Base-by-base conservation (phyloP, 768 basidiomycete species). In the Tylopilus subfusipes region DNA sequence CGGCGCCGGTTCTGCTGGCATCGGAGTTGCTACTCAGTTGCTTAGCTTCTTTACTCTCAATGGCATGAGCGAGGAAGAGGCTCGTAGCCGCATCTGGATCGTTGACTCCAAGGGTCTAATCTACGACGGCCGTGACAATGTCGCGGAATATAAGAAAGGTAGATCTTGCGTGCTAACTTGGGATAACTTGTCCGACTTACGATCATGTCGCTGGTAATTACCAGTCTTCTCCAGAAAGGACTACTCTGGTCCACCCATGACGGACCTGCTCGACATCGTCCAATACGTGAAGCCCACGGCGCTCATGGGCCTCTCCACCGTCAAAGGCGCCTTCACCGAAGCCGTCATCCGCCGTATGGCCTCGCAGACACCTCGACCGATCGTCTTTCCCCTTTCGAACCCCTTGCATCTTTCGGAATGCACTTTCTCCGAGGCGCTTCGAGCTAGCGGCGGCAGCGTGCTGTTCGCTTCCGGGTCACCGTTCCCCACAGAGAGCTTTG, bases 321-420 rank as follows among this genome's bases (percentile, higher is more conserved):
- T 87, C 63, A 80, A 82, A 82, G 85, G 84, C 30, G 88, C 92
- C 2, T 97, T 96, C 75, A 81, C 75, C 46, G 75, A 83, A 39
- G 76, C 79, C 16, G 85, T 90, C 48, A 81, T 96, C 46, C 75
- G 82, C 58, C 73, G 80, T 1, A 93, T 97, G 93, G 82, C 86
- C 18, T 78, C 79, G 27, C 78, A 88, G 63, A 96, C 94, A 70
- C 75, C 82, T 5, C 81, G 84, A 18, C 94, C 94, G 22, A 93
- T 96, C 74, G 82, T 96, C 68, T 96, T 96, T 79, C 90, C 94
- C 30, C 82, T 96, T 11, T 92, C 90, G 22, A 97, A 96, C 75
- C 94, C 94, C 42, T 82, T 88, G 53, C 76, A 78, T n/a, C 77
- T 90, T 45, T 87, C 86, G 8, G 91, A 93, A 66, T 90, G 88